Evolutionary conservation across 768 basidiomycete genomes (phyloP).

Genomic region (Lactarius indigo): DNA sequence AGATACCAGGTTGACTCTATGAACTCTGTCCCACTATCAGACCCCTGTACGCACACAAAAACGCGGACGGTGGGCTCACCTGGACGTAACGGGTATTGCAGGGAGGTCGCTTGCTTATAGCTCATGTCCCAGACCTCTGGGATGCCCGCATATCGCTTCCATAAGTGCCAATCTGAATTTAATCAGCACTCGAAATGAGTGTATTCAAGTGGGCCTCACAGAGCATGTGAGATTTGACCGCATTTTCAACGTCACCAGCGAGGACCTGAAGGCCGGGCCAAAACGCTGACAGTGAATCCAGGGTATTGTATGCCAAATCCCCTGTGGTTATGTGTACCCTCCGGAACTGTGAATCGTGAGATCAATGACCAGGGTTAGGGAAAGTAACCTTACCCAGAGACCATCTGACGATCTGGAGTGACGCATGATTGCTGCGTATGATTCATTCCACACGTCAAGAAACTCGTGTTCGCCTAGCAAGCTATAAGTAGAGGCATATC

Average conservation of each 20-base stretch:
- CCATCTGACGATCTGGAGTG: conserved; percentile 80
- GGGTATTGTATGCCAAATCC: conserved; percentile 65
- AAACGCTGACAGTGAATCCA: conserved; percentile 96
- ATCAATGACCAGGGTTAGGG: neutral
- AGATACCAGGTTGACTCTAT: conserved; percentile 97
- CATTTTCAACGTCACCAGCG: conserved; percentile 81
- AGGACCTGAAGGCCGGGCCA: conserved; percentile 95
- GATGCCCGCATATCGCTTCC: conserved; percentile 81
- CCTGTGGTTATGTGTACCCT: conserved; percentile 67
- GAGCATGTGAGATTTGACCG: conserved; percentile 86
- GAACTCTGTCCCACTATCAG: conserved; percentile 54
- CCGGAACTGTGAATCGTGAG: conserved; percentile 58
- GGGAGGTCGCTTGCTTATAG: conserved; percentile 64
- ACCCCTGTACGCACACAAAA: neutral
- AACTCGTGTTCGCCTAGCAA: conserved; percentile 37
- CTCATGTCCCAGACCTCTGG: conserved; percentile 92
- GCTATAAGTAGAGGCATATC: neutral
- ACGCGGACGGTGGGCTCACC: conserved; percentile 32
- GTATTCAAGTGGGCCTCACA: conserved; percentile 47
- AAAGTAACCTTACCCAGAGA: conserved; percentile 63
- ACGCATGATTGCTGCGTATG: conserved; percentile 56
- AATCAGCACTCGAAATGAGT: conserved; percentile 5
- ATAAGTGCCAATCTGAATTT: conserved; percentile 81
- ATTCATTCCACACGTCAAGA: conserved; percentile 38
- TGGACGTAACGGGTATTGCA: conserved; percentile 78